These are phyloP conservation scores for Coemansia sp. DNA, from an alignment of 192 early-diverging fungal species.

Conservation along the genomic window DNA sequence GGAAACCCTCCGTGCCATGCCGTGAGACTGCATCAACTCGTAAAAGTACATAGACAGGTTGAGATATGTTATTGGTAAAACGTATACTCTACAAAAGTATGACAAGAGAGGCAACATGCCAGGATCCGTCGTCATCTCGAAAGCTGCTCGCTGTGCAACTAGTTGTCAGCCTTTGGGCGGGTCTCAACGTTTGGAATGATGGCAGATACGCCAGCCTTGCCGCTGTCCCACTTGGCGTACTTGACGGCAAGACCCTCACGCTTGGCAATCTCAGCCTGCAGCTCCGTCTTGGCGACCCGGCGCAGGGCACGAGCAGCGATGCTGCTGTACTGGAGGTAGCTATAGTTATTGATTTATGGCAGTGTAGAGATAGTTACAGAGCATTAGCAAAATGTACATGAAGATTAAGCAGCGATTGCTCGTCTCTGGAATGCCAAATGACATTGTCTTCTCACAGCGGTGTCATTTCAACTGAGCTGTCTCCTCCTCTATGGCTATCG, in stretches of 20 bases:
- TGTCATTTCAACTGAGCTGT: neutral
- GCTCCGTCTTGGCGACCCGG: conserved; percentile 46
- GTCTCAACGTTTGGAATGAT: conserved; percentile 39
- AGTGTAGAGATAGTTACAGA: neutral
- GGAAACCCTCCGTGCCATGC: conserved; percentile 10
- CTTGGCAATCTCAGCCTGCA: conserved; percentile 54
- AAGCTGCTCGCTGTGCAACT: conserved; percentile 1
- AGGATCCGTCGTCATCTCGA: neutral
- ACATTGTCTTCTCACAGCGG: neutral
- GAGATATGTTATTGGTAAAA: neutral
- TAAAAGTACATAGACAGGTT: too few species aligned
- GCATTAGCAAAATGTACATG: conserved; percentile 9
- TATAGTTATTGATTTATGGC: conserved; percentile 9
- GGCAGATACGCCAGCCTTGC: conserved; percentile 40
- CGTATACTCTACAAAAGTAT: neutral
- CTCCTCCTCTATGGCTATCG: neutral
- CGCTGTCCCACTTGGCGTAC: conserved; percentile 53
- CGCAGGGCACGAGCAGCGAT: conserved; percentile 57
- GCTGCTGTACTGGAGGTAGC: conserved; percentile 59
- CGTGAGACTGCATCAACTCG: neutral
- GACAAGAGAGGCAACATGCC: neutral
- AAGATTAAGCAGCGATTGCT: conserved; percentile 1
- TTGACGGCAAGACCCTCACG: conserved; percentile 49
- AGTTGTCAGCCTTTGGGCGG: conserved; percentile 48
- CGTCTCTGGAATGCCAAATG: neutral